Evolutionary conservation across 2,329 filamentous ascomycete species (phyloP), one percentile per base, ranked within the genome.

Genomic region (Teratosphaeriaceae sp.): DNA sequence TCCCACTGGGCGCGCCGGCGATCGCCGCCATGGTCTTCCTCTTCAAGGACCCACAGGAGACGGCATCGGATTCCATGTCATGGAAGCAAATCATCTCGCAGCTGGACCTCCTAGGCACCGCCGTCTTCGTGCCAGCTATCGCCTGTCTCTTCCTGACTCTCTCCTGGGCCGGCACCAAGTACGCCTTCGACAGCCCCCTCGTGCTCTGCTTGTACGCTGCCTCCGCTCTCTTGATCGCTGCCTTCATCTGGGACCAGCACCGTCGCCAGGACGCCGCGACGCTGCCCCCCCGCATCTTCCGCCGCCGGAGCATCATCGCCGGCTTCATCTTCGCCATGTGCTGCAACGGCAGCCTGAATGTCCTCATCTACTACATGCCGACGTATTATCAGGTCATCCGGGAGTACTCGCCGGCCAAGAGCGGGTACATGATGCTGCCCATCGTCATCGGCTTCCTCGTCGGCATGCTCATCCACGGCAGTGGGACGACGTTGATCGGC

Each of bases 161-260:
- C 1, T 54, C 57, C 27, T 66, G 62, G 62, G 65, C 54, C 5
- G 64, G 65, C 12, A 60, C 48, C 2, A 60, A 53, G 11, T 67
- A 67, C 38, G 23, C 55, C 23, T 68, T 65, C 65, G 47, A 46
- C 13, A 51, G 57, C 44, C 47, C 44, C 12, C 50, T 50, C 15
- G 58, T 68, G 19, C 61, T 67, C 43, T 58, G 42, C 8, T 46
- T 61, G 13, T 54, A 69, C 11, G 46, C 61, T 26, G 47, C 60
- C 2, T 64, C 59, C 39, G 61, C 37, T 20, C 47, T 65, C 1
- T 54, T 66, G 1, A 34, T 62, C 22, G 42, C 44, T n/a, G 52
- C 47, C 8, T 68, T 68, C 39, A 12, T 49, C 9, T 54, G 45
- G 38, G 51, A 59, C 37, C 64, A 67, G 49, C 47, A 52, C 20